phyloP scores from a whole-genome alignment of 768 basidiomycete species.

The Neoboletus magnificus region DNA sequence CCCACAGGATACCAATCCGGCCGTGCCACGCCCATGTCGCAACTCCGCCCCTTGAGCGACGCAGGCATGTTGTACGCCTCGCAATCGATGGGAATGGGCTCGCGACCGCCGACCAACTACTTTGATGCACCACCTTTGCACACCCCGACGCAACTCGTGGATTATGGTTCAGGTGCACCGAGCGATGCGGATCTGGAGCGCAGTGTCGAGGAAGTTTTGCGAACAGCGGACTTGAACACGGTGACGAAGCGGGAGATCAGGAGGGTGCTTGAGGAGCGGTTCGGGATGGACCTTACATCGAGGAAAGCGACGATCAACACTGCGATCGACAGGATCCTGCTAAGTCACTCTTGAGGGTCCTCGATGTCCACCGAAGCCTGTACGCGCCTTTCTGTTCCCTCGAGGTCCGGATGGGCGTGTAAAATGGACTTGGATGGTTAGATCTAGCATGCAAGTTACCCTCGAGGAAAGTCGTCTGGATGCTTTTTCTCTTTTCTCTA shows the following conservation, averaged over 20 bases:
- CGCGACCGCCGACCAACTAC: conserved; percentile 73
- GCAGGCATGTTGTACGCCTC: conserved; percentile 49
- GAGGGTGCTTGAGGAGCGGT: conserved; percentile 75
- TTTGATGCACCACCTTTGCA: conserved; percentile 58
- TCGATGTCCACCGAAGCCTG: neutral
- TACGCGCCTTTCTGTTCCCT: neutral
- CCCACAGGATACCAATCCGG: conserved; percentile 77
- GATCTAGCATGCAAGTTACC: conserved; percentile 21
- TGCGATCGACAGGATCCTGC: conserved; percentile 68
- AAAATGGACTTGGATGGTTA: conserved; percentile 17
- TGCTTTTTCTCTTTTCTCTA: neutral
- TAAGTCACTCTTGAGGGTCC: conserved; percentile 39
- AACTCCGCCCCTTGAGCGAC: conserved; percentile 34
- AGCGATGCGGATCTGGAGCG: conserved; percentile 70
- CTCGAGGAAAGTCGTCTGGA: conserved; percentile 7
- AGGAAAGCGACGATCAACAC: conserved; percentile 75
- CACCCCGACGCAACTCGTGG: conserved; percentile 48
- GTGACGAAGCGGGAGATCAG: conserved; percentile 93
- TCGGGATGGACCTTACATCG: conserved; percentile 70
- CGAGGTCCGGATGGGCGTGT: conserved; percentile 7
- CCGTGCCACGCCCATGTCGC: conserved; percentile 65
- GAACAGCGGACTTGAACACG: conserved; percentile 78
- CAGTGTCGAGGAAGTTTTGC: conserved; percentile 70
- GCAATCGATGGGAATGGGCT: conserved; percentile 60
- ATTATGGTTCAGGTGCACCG: conserved; percentile 47